Conservation (phyloP, 2,329 filamentous ascomycete genomes). For the Coniochaeta hoffmannii region DNA sequence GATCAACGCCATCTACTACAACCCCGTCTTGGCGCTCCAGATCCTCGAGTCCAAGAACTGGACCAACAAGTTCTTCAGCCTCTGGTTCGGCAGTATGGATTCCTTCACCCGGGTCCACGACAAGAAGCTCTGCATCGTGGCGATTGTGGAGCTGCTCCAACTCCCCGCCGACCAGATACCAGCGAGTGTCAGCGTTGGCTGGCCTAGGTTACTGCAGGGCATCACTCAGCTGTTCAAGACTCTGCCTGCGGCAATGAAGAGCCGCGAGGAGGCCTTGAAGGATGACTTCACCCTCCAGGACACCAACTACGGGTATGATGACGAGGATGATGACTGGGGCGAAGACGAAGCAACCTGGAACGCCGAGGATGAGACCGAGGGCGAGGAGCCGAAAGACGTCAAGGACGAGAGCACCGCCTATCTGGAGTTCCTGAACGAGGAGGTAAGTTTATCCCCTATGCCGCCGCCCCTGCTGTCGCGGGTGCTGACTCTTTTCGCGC, state of each 20-base stretch:
- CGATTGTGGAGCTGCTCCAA: constrained; percentile 78
- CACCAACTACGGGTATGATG: constrained; percentile 39
- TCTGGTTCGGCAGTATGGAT: constrained; percentile 96
- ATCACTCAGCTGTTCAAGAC: constrained; percentile 89
- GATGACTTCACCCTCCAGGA: constrained; percentile 74
- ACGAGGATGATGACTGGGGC: constrained; percentile 68
- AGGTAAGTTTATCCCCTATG: constrained; percentile 46
- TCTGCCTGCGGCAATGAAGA: constrained; percentile 78
- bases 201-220: constrained; percentile 83
- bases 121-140: constrained; percentile 96
- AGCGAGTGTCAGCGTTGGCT: constrained; percentile 86
- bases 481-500: constrained; percentile 13
- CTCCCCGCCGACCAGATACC: constrained; percentile 77
- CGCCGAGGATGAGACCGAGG: constrained; percentile 61
- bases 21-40: constrained; percentile 75
- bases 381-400: constrained; percentile 57
- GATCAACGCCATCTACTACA: constrained; percentile 97
- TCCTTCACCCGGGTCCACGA: constrained; percentile 91
- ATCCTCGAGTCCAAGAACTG: constrained; percentile 85
- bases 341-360: constrained; percentile 79
- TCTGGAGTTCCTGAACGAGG: constrained; percentile 90
- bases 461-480: background rate
- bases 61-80: constrained; percentile 98
- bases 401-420: constrained; percentile 92
- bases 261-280: constrained; percentile 83